Conservation (phyloP, 805 yeast species). For the Wickerhamomyces kurtzmanii region DNA sequence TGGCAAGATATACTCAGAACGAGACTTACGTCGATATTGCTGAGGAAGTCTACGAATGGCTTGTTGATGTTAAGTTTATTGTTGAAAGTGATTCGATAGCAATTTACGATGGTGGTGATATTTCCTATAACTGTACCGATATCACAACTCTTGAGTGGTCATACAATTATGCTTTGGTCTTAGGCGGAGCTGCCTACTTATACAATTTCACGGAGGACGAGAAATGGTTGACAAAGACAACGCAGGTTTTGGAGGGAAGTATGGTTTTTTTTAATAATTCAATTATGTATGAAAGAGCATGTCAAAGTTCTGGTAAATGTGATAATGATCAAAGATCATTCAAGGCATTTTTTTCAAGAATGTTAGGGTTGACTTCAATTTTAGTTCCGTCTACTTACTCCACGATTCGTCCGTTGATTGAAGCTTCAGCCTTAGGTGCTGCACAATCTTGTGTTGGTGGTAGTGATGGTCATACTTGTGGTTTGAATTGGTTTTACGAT, state of each 20-base stretch:
- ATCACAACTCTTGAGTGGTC: constrained; percentile 49
- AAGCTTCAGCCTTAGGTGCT: constrained; percentile 53
- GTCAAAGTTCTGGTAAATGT: constrained; percentile 43
- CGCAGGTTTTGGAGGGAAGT: constrained; percentile 34
- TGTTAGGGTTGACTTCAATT: constrained; percentile 46
- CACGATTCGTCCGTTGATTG: constrained; percentile 29
- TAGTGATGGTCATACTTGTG: constrained; percentile 67
- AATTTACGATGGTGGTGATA: constrained; percentile 52
- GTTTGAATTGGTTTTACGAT: constrained; percentile 48
- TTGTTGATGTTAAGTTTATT: constrained; percentile 38
- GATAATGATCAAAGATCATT: constrained; percentile 73
- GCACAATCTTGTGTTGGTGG: constrained; percentile 71
- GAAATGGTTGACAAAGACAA: constrained; percentile 40
- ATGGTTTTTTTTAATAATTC: constrained; percentile 33
- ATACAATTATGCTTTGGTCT: constrained; percentile 58
- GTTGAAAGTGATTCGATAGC: constrained; percentile 21
- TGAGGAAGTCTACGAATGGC: constrained; percentile 49
- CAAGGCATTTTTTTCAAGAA: constrained; percentile 58
- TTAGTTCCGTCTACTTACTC: constrained; percentile 40
- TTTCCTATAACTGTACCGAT: constrained; percentile 36
- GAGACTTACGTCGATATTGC: constrained; percentile 45
- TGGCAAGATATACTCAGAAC: constrained; percentile 53
- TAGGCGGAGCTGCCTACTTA: constrained; percentile 64
- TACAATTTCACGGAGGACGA: constrained; percentile 48
- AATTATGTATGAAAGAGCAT: constrained; percentile 53